Evolutionary conservation across 2,329 filamentous ascomycete species (phyloP), one percentile per base, ranked within the genome.

Genomic region (Fonsecaea monophora): DNA sequence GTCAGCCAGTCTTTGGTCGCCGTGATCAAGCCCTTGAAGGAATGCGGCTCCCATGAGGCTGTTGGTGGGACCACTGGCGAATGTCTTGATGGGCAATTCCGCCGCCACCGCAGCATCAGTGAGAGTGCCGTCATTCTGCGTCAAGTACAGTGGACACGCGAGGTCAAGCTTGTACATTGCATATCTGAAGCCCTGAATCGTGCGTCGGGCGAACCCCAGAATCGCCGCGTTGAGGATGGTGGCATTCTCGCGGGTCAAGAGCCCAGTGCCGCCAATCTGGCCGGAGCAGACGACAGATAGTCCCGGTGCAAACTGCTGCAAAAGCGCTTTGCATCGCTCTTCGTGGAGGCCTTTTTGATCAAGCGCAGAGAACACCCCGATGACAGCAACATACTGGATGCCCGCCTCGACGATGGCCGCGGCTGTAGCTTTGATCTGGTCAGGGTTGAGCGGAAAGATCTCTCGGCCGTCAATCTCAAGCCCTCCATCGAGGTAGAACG

Each of bases 201-300:
- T 89, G 68, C 80, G 80, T 15, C 82, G 79, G 0, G 86, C 87
- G 72, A 88, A 88, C 0, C 80, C 74, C 10, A 89, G 77, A 38
- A 90, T 87, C 1, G 86, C 83, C 0, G 87, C 87, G 69, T 90
- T 90, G 21, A 90, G 77, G 18, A 90, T 87, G 1, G 86, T 83
- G 0, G 87, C 87, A 71, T 90, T 90, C 74, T 90, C 88, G 42
- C 88, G 81, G 75, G 89, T 87, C 10, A 83, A 68, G 0, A 83
- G 72, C 0, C 83, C 83, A 0, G 80, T 79, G 1, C 78, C 78
- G 0, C 80, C 82, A 18, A 84, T 80, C 30, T 79, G 75, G 40
- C 80, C 77, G 0, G 81, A 82, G 66, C 79, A 82, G 0, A 82
- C 79, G 0, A 83, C 75, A 0, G 75, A 73, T 0, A 82, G 68